These are phyloP conservation scores for Dipodascus geniculatus DNA, from an alignment of 805 yeast species.

Conservation along the genomic window DNA sequence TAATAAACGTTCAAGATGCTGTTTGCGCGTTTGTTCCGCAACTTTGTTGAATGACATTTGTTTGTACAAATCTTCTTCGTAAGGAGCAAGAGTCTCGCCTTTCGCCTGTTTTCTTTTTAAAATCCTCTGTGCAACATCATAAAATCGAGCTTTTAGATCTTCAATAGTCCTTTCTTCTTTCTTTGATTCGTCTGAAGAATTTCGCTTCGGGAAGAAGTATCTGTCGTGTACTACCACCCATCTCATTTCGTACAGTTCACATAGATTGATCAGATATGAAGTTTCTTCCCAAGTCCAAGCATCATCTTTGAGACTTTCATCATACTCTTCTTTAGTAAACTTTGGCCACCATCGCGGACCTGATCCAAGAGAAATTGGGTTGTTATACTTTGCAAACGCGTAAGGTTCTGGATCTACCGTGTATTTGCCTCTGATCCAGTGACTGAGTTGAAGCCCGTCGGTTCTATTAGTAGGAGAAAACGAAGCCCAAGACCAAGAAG, in stretches of 20 bases:
- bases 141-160: conserved; percentile 76
- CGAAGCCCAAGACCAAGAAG: conserved; percentile 69
- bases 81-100: conserved; percentile 26
- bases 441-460: conserved; percentile 46
- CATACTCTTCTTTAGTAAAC: conserved; percentile 4
- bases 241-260: conserved; percentile 42
- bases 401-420: conserved; percentile 33
- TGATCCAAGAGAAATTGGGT: conserved; percentile 54
- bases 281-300: conserved; percentile 75
- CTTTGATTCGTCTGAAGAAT: background rate
- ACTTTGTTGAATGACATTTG: conserved; percentile 57
- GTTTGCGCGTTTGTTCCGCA: conserved; percentile 69
- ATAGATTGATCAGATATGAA: conserved; percentile 56
- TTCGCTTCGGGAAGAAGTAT: conserved; percentile 28
- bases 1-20: conserved; percentile 62
- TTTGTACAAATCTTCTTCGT: conserved; percentile 45
- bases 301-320: conserved; percentile 30
- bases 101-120: conserved; percentile 33
- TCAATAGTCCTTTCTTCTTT: conserved; percentile 42
- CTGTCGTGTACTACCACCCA: conserved; percentile 63
- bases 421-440: conserved; percentile 78
- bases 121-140: conserved; percentile 49
- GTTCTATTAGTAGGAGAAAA: conserved; percentile 46
- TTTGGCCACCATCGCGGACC: conserved; percentile 22
- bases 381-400: conserved; percentile 65